These are phyloP conservation scores for Eucalyptus decipiens DNA, from an alignment of 345 rosid genomes.

Conservation along the genomic window DNA sequence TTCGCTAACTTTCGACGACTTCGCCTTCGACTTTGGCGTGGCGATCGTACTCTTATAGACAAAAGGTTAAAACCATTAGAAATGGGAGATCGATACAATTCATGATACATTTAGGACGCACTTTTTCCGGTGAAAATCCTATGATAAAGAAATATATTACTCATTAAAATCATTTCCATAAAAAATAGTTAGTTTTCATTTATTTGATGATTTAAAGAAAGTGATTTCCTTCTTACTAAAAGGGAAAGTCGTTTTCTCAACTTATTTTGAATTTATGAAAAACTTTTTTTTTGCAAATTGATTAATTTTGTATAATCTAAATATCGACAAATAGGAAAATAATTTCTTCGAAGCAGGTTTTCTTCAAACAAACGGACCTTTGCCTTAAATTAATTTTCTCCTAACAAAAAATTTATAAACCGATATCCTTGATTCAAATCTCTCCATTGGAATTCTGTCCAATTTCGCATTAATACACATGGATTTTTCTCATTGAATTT, in stretches of 20 bases:
- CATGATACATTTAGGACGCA: neutral
- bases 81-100: neutral
- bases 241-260: neutral
- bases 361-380: accelerated
- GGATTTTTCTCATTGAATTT: neutral
- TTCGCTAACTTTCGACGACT: neutral
- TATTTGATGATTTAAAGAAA: accelerated
- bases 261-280: accelerated
- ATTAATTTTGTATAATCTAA: neutral
- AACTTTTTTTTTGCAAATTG: accelerated
- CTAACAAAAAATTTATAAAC: neutral
- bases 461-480: accelerated
- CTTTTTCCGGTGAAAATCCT: neutral
- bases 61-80: neutral
- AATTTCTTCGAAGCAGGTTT: neutral
- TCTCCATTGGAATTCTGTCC: neutral
- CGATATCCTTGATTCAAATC: accelerated
- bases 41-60: neutral
- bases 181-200: neutral
- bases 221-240: neutral
- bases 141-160: neutral
- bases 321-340: accelerated
- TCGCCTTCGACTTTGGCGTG: neutral
- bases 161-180: neutral
- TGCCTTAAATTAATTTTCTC: neutral